phyloP scores from a whole-genome alignment of 495 filamentous ascomycete genomes.

The Bathelium albidoporum region DNA sequence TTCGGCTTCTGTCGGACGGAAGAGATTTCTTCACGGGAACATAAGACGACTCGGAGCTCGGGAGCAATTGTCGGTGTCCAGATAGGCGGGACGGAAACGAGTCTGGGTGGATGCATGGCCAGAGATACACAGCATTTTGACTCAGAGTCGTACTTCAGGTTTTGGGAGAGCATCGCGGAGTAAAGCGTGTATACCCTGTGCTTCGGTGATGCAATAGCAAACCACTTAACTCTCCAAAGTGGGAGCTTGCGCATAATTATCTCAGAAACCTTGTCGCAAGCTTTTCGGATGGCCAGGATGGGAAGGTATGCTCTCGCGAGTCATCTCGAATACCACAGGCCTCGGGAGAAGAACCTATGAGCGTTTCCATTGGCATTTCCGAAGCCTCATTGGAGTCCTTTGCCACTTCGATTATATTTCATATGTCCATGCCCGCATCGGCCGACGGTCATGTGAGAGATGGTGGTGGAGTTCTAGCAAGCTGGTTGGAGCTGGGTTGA shows the following conservation, averaged over 20 bases:
- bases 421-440: background rate
- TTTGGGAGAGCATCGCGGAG: background rate
- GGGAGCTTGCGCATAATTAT: background rate
- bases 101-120: background rate
- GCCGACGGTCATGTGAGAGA: background rate
- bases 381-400: background rate
- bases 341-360: background rate
- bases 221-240: background rate
- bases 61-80: background rate
- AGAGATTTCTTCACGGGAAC: background rate
- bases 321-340: background rate
- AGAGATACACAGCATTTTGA: background rate
- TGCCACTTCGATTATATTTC: background rate
- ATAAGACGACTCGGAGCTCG: background rate
- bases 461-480: background rate
- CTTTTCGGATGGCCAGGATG: background rate
- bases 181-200: background rate
- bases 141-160: background rate
- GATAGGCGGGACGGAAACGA: background rate
- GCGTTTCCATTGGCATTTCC: background rate
- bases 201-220: background rate
- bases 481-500: background rate
- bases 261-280: background rate
- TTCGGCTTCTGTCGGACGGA: background rate
- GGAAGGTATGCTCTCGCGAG: constrained; percentile 2